Evolutionary conservation across 306 rosid genomes (phyloP), one percentile per base, ranked within the genome.

Genomic region (Malus sieversii): DNA sequence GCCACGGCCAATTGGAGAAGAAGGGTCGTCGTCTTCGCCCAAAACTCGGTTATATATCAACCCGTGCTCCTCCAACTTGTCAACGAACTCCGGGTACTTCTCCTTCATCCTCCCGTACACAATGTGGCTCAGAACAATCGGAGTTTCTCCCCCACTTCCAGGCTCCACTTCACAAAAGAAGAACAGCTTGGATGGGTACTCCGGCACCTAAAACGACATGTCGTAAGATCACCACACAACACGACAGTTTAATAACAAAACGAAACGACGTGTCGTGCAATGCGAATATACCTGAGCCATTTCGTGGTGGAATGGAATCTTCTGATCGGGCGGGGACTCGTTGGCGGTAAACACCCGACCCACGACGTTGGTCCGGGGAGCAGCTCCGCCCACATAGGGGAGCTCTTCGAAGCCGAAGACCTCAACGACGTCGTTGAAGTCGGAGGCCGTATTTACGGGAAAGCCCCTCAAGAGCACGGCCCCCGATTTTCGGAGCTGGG

Each of bases 161-260:
- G 97, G 97, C 76, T 90, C 93, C n/a, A 87, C 86, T 76, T 95
- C 96, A 64, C 96, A 90, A 87, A 87, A 95, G 88, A 95, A 95
- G 51, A 90, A 92, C 85, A 92, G 3, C 35, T 89, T 95, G 25
- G 92, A 81, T 2, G 99, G 97, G 45, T 87, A 95, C 75, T 89
- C 89, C 0, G 97, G 92, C 65, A 95, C 93, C 97, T 91, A 70
- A 19, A 55, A 53, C 32, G 67, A 40, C 58, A 40, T 27, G 55
- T 44, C 27, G 48, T 18, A 22, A 27, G 4, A 30, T n/a, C 72
- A 30, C 27, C 2, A 32, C 22, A 30, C 27, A 0, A 42, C 22
- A 10, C 38, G 10, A 63, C 18, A 63, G 13, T 23, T 23, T 75
- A 64, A 64, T 51, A 51, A 12, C 10, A 7, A 8, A 51, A n/a